Percentiles rank a stretch among this genome's conserved stretches.
Evolutionary conservation across 257 asterid species (phyloP).

Genomic region (Plantago major): DNA sequence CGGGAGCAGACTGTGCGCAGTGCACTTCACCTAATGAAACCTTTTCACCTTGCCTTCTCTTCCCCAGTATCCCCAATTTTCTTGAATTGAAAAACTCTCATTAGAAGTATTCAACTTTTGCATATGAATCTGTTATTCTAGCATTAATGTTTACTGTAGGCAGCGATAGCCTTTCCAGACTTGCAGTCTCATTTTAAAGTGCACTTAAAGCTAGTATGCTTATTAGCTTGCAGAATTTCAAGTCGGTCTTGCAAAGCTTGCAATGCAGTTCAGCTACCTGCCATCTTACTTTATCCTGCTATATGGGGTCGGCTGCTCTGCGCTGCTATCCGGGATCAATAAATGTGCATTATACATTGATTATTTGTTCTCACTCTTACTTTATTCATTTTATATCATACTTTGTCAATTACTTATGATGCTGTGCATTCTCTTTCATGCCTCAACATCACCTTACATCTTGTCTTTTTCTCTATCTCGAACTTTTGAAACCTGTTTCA

Average conservation of each 20-base stretch:
- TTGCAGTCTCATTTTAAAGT: constrained; percentile 11
- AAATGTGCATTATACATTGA: too few species aligned
- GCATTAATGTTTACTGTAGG: constrained; percentile 12
- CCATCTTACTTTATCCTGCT: constrained; percentile 30
- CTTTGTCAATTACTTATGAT: background rate
- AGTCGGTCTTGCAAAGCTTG: constrained; percentile 88
- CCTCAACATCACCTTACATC: too few species aligned
- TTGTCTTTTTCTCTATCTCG: too few species aligned
- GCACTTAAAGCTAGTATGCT: constrained; percentile 27
- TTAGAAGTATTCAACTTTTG: background rate
- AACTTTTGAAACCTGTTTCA: too few species aligned
- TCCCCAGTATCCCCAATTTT: background rate
- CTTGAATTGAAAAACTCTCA: constrained; percentile 4
- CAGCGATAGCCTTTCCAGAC: constrained; percentile 6
- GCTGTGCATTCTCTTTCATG: too few species aligned
- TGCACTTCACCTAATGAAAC: too few species aligned
- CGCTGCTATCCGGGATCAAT: too few species aligned
- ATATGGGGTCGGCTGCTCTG: too few species aligned
- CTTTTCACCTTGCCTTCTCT: too few species aligned
- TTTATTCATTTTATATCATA: too few species aligned
- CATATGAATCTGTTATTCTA: background rate
- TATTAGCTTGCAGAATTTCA: constrained; percentile 90
- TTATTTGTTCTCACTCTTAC: too few species aligned
- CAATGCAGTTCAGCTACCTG: constrained; percentile 54
- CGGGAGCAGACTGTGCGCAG: too few species aligned